Evolutionary conservation across 2,329 filamentous ascomycete genomes (phyloP).

Genomic region (Colletotrichum magnum): DNA sequence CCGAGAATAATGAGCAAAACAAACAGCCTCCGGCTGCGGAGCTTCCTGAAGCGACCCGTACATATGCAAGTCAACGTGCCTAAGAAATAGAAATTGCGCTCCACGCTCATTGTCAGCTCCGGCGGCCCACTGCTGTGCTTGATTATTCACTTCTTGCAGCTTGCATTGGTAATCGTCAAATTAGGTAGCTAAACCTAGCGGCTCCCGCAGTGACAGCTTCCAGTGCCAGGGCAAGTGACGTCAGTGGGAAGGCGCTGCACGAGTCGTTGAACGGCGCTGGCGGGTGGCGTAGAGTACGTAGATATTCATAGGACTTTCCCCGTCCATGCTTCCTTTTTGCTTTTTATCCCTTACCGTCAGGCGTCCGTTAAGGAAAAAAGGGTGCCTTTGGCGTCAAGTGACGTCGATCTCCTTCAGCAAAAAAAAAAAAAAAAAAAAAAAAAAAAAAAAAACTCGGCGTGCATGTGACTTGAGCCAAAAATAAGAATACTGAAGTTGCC

Average conservation of each 20-base stretch:
- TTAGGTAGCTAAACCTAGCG: not conserved
- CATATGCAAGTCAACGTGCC: conserved; percentile 5
- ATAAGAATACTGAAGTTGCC: not conserved
- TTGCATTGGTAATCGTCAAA: conserved; percentile 16
- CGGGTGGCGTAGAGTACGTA: conserved; percentile 8
- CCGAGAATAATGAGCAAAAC: not conserved
- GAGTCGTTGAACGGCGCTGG: conserved; percentile 26
- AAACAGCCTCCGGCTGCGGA: conserved; percentile 4
- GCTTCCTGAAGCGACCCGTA: not conserved
- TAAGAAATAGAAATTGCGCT: not conserved
- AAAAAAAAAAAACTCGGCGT: not conserved
- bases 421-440: too few relatives aligned
- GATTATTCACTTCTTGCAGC: not conserved
- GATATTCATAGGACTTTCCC: conserved; percentile 6
- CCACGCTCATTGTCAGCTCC: too few relatives aligned
- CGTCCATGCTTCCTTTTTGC: conserved; percentile 2
- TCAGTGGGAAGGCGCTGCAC: conserved; percentile 16
- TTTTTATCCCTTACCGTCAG: not conserved
- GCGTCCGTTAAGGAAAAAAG: not conserved
- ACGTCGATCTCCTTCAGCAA: conserved; percentile 29
- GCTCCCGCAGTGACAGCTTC: not conserved
- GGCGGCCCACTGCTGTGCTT: not conserved
- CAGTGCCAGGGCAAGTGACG: conserved; percentile 10
- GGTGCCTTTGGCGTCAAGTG: conserved; percentile 17
- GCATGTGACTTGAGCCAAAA: not conserved